phyloP scores from a whole-genome alignment of 1,284 basidiomycete species.

The Irpex sp. region DNA sequence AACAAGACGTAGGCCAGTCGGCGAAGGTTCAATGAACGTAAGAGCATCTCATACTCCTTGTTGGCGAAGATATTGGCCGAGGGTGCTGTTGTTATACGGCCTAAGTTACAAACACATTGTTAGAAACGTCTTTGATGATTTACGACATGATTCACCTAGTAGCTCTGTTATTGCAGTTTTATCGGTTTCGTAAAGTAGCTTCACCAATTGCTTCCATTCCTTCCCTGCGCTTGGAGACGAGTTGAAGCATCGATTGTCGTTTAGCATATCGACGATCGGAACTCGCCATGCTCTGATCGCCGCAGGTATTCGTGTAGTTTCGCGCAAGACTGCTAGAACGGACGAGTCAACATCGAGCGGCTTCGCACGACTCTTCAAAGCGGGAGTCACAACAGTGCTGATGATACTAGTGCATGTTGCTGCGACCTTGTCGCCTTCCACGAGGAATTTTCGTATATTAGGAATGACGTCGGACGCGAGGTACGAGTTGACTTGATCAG shows the following conservation, averaged over 20 bases:
- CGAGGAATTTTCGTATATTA: conserved; percentile 74
- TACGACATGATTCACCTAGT: conserved; percentile 48
- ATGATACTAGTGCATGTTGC: conserved; percentile 80
- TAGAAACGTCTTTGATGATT: neutral
- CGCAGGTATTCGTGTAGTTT: conserved; percentile 77
- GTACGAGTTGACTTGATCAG: conserved; percentile 69
- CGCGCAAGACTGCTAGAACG: conserved; percentile 67
- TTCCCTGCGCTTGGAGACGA: conserved; percentile 51
- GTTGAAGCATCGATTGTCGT: conserved; percentile 87
- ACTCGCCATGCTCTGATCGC: conserved; percentile 85
- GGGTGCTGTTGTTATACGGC: conserved; percentile 79
- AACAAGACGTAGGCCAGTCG: conserved; percentile 85
- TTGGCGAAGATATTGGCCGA: conserved; percentile 98
- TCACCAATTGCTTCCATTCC: conserved; percentile 80
- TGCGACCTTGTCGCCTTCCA: conserved; percentile 83
- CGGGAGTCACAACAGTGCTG: conserved; percentile 83
- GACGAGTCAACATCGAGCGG: conserved; percentile 68
- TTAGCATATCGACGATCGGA: conserved; percentile 78
- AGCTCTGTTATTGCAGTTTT: conserved; percentile 86
- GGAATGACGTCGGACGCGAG: conserved; percentile 72
- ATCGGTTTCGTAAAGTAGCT: conserved; percentile 81
- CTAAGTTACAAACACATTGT: conserved; percentile 34
- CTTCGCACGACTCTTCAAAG: conserved; percentile 71
- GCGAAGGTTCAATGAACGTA: conserved; percentile 86
- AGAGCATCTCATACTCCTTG: conserved; percentile 88